Evolutionary conservation across 2,329 filamentous ascomycete genomes (phyloP).

Genomic region (Huntiella decipiens): DNA sequence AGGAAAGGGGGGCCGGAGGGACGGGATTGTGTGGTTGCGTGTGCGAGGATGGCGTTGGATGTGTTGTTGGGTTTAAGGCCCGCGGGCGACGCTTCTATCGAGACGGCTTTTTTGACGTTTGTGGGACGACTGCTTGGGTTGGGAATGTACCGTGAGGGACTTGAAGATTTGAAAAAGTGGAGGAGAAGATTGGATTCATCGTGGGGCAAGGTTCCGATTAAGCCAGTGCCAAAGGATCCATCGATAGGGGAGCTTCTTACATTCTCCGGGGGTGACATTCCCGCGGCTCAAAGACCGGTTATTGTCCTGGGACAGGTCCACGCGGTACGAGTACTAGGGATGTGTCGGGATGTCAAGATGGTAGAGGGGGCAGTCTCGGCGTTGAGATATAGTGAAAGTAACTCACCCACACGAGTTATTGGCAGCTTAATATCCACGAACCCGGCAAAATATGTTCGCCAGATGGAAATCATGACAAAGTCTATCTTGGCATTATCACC

Average conservation of each 20-base stretch:
- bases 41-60: constrained; percentile 46
- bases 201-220: constrained; percentile 17
- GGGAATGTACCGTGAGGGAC: constrained; percentile 45
- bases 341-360: constrained; percentile 37
- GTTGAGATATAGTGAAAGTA: constrained; percentile 28
- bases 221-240: constrained; percentile 15
- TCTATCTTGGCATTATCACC: constrained; percentile 46
- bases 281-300: constrained; percentile 29
- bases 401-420: constrained; percentile 7
- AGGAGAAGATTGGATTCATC: constrained; percentile 39
- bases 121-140: constrained; percentile 45
- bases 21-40: constrained; percentile 40
- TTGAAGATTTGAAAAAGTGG: constrained; percentile 47
- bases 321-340: constrained; percentile 41
- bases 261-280: constrained; percentile 29
- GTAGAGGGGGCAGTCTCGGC: constrained; percentile 38
- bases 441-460: constrained; percentile 38
- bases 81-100: constrained; percentile 39
- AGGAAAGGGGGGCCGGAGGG: neutral
- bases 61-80: constrained; percentile 25
- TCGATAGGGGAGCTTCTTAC: constrained; percentile 35
- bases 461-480: constrained; percentile 48
- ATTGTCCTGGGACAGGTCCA: constrained; percentile 47
- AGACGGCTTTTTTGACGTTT: constrained; percentile 53
- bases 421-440: constrained; percentile 4